These are phyloP conservation scores for Alternaria novae-zelandiae DNA, from an alignment of 2,329 filamentous ascomycete genomes.

Conservation along the genomic window DNA sequence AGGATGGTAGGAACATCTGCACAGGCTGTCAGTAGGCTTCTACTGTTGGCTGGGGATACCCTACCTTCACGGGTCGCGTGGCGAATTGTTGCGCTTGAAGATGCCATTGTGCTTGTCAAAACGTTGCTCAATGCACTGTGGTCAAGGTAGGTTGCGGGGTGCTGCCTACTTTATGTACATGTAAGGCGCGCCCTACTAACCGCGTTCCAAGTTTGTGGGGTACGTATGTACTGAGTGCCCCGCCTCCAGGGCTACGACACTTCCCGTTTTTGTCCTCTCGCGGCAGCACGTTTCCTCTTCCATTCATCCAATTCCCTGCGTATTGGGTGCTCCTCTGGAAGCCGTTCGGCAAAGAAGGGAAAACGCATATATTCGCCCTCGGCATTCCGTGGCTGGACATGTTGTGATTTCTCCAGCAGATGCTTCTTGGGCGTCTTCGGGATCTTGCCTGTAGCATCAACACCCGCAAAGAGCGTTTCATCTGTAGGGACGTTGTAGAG, in stretches of 20 bases:
- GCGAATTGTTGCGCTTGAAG: constrained; percentile 54
- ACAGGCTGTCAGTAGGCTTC: background rate
- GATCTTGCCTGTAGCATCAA: constrained; percentile 26
- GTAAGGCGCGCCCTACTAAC: constrained; percentile 17
- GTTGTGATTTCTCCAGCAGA: background rate
- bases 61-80: constrained; percentile 67
- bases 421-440: constrained; percentile 9
- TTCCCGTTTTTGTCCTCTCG: background rate
- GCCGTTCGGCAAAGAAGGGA: constrained; percentile 32
- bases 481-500: constrained; percentile 27
- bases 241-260: background rate
- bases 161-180: background rate
- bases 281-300: constrained; percentile 26
- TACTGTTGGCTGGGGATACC: background rate
- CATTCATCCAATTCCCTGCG: constrained; percentile 25
- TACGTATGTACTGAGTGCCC: background rate
- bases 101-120: constrained; percentile 28
- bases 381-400: constrained; percentile 19
- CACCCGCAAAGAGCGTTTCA: constrained; percentile 37
- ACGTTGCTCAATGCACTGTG: background rate
- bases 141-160: background rate
- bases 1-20: constrained; percentile 84
- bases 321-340: constrained; percentile 25
- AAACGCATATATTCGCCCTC: constrained; percentile 25
- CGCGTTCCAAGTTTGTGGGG: constrained; percentile 16